Percentiles rank a stretch among this genome's conserved stretches.
Evolutionary conservation across 306 rosid genomes (phyloP).

Genomic region (apple (Malus domestica)): DNA sequence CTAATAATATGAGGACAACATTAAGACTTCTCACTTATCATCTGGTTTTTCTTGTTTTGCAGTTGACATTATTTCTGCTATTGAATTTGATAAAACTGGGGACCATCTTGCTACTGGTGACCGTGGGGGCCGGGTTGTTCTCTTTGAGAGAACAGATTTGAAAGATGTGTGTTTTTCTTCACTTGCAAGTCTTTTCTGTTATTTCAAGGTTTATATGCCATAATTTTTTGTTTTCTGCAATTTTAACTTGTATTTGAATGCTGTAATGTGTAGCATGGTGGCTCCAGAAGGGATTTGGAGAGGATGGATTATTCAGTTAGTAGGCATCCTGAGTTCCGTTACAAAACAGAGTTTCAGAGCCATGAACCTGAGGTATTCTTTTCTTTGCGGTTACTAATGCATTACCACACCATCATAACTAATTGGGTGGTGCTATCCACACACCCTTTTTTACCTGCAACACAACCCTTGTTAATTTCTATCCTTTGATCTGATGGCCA

Average conservation of each 20-base stretch:
- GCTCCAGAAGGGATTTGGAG: constrained; percentile 84
- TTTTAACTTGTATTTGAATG: constrained; percentile 3
- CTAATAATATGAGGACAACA: background rate
- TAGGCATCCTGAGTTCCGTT: constrained; percentile 98
- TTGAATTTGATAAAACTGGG: constrained; percentile 90
- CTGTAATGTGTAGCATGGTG: constrained; percentile 52
- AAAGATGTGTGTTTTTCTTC: constrained; percentile 62
- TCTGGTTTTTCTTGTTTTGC: constrained; percentile 25
- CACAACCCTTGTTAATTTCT: too few species aligned
- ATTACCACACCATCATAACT: background rate
- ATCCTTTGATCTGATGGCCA: too few species aligned
- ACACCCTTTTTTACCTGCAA: too few species aligned
- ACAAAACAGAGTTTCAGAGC: constrained; percentile 99
- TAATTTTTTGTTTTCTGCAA: constrained; percentile 4
- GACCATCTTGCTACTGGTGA: constrained; percentile 99
- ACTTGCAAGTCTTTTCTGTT: constrained; percentile 6
- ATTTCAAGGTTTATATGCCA: constrained; percentile 8
- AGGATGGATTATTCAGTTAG: constrained; percentile 62
- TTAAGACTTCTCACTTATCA: constrained; percentile 15
- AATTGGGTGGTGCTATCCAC: background rate
- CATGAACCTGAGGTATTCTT: constrained; percentile 90
- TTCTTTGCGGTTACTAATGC: background rate
- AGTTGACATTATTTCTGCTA: constrained; percentile 99
- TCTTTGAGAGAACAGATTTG: constrained; percentile 90
- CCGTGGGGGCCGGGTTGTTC: constrained; percentile 99